A percentile compares a stretch with the other conserved stretches of the same genome.
Evolutionary conservation across 2,329 filamentous ascomycete species (phyloP).

Genomic region (Monosporascus ibericus): DNA sequence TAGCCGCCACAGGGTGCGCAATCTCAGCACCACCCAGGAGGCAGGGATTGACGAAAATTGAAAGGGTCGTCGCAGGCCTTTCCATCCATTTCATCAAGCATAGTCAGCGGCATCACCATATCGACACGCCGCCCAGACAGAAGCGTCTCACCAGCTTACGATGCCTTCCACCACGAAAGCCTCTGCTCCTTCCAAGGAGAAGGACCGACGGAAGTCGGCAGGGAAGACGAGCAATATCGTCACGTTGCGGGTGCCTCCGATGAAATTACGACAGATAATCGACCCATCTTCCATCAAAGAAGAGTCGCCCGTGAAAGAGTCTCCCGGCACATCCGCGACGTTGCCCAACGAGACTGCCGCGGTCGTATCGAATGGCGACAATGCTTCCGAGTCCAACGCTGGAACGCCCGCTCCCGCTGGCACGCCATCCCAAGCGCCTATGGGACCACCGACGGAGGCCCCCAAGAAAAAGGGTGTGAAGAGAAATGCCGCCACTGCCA

Average conservation of each 20-base stretch:
- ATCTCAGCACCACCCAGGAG: not conserved
- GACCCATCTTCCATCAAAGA: slow-evolving; percentile 37
- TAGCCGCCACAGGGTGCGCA: too few species aligned
- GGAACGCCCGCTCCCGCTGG: slow-evolving; percentile 51
- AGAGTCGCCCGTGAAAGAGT: slow-evolving; percentile 40
- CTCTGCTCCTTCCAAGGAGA: slow-evolving; percentile 33
- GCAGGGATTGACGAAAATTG: too few species aligned
- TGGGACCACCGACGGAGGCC: slow-evolving; percentile 55
- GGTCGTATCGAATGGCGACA: slow-evolving; percentile 44
- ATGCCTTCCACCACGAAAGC: slow-evolving; percentile 33
- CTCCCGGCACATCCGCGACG: slow-evolving; percentile 37
- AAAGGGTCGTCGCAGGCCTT: not conserved
- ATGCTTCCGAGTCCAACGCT: slow-evolving; percentile 53
- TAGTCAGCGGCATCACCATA: not conserved
- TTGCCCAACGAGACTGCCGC: slow-evolving; percentile 28
- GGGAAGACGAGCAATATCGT: slow-evolving; percentile 34
- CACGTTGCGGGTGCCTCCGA: slow-evolving; percentile 46
- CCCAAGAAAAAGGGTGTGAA: slow-evolving; percentile 73
- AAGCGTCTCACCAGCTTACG: slow-evolving; percentile 6
- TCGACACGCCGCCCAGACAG: not conserved
- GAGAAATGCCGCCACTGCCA: slow-evolving; percentile 58
- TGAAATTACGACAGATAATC: slow-evolving; percentile 44
- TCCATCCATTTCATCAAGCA: not conserved
- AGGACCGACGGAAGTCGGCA: slow-evolving; percentile 39
- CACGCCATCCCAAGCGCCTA: slow-evolving; percentile 48